These are phyloP conservation scores for Quercus suber DNA, from an alignment of 306 rosid species.

Conservation along the genomic window DNA sequence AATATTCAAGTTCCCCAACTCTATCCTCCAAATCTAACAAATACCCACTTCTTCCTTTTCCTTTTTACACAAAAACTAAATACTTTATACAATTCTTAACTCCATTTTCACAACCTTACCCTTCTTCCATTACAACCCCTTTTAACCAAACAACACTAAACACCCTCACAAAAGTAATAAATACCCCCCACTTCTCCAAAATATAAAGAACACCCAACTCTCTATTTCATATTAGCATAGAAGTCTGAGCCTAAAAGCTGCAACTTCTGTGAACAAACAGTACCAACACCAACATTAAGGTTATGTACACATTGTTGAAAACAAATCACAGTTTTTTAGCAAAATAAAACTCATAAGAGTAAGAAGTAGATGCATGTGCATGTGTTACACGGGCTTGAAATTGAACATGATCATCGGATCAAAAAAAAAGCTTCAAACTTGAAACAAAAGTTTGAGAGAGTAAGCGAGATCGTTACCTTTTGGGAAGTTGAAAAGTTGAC, in stretches of 20 bases:
- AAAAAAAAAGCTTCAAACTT: neutral
- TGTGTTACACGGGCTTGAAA: neutral
- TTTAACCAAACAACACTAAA: neutral
- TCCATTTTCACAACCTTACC: slow-evolving; percentile 17
- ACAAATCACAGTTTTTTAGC: neutral
- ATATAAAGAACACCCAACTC: neutral
- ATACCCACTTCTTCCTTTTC: neutral
- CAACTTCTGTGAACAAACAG: neutral
- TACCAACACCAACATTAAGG: neutral
- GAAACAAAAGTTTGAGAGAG: neutral
- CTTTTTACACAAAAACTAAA: neutral
- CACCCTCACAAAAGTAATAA: neutral
- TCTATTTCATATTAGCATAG: neutral
- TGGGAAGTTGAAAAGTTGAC: neutral
- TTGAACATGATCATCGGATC: neutral
- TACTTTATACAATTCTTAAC: neutral
- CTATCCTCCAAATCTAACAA: slow-evolving; percentile 8
- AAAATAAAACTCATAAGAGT: neutral
- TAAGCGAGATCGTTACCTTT: slow-evolving; percentile 19
- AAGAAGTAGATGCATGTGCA: neutral
- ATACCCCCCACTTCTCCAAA: neutral
- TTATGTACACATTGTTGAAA: neutral
- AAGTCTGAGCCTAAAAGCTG: neutral
- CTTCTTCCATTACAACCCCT: neutral
- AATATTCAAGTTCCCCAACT: neutral